Evolutionary conservation across 169 alveolate genomes (phyloP).

Genomic region (Plasmodium sp.): DNA sequence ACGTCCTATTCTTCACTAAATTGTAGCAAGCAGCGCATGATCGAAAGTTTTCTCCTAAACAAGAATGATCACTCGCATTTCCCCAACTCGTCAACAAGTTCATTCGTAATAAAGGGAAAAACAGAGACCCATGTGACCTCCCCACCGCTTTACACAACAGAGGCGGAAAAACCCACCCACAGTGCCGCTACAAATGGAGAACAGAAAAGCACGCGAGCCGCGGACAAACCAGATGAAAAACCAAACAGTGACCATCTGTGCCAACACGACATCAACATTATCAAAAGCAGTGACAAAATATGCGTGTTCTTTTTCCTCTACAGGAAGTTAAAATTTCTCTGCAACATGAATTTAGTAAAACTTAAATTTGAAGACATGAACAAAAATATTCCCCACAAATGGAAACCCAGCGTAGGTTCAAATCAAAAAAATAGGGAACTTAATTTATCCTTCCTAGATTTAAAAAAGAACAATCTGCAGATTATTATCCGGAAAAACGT

Average conservation of each 20-base stretch:
- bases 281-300: conserved; percentile 48
- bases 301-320: conserved; percentile 32
- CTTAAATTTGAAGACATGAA: conserved; percentile 8
- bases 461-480: conserved; percentile 19
- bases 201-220: not conserved
- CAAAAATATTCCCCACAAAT: not conserved
- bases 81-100: not conserved
- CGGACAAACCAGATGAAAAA: not conserved
- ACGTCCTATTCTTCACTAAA: conserved; percentile 62
- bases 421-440: not conserved
- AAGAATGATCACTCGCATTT: conserved; percentile 8
- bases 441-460: conserved; percentile 27
- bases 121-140: not conserved
- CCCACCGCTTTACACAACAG: not conserved
- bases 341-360: conserved; percentile 43
- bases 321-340: conserved; percentile 56
- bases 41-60: conserved; percentile 20
- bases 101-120: not conserved
- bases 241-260: not conserved
- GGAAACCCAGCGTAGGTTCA: not conserved
- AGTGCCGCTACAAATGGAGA: not conserved
- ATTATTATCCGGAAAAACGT: conserved; percentile 28
- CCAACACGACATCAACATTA: conserved; percentile 28
- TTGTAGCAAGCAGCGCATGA: conserved; percentile 17
- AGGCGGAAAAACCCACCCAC: not conserved